Evolutionary conservation across 768 basidiomycete species (phyloP).

Genomic region (Lepiota brunneoincarnata): DNA sequence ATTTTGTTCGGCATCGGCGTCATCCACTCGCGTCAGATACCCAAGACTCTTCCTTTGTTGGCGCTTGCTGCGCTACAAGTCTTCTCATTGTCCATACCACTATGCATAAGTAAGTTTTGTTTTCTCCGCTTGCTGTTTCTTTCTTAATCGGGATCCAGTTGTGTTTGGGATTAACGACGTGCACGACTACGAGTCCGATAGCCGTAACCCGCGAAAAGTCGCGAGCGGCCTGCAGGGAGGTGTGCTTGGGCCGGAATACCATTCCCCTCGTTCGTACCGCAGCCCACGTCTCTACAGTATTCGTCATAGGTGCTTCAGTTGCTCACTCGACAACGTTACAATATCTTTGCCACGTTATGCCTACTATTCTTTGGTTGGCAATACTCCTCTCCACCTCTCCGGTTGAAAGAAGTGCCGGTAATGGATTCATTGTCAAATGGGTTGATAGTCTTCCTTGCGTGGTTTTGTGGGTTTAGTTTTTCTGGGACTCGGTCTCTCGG

Average conservation of each 20-base stretch:
- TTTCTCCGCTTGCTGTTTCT: neutral
- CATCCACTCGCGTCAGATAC: constrained; percentile 9
- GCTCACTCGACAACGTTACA: constrained; percentile 9
- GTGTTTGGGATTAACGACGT: constrained; percentile 17
- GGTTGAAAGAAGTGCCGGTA: constrained; percentile 14
- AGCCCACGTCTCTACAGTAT: constrained; percentile 14
- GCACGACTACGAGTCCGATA: constrained; percentile 16
- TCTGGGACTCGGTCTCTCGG: constrained; percentile 3
- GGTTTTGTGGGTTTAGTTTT: constrained; percentile 18
- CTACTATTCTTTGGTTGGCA: constrained; percentile 15
- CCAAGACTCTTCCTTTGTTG: neutral
- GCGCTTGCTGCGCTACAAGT: constrained; percentile 2
- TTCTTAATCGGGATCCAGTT: constrained; percentile 2
- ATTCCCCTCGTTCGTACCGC: constrained; percentile 10
- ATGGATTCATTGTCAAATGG: constrained; percentile 16
- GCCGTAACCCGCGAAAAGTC: constrained; percentile 17
- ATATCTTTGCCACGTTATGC: constrained; percentile 9
- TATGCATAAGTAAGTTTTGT: constrained; percentile 10
- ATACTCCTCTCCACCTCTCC: constrained; percentile 16
- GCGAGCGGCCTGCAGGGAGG: constrained; percentile 12
- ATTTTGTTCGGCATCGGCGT: constrained; percentile 13
- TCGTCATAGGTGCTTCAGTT: constrained; percentile 8
- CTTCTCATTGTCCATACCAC: constrained; percentile 9
- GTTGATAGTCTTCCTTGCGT: constrained; percentile 13
- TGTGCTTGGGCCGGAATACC: constrained; percentile 12